phyloP scores from a whole-genome alignment of 192 early-diverging fungal species.

The Gigaspora rosea region DNA sequence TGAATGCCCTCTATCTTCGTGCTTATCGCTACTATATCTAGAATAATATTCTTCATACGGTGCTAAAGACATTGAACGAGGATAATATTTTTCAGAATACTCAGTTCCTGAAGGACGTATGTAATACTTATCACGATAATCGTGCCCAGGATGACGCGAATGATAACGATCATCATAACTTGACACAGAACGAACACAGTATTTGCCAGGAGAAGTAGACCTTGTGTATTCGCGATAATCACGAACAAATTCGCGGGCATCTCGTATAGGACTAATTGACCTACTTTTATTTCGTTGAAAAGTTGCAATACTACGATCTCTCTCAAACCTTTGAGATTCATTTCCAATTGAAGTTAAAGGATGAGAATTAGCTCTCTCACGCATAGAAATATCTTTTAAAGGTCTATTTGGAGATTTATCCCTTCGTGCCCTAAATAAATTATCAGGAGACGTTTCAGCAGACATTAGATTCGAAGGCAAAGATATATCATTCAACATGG shows the following conservation, averaged over 20 bases:
- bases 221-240: background rate
- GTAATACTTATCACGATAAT: conserved; percentile 1
- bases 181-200: background rate
- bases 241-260: background rate
- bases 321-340: background rate
- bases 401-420: background rate
- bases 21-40: background rate
- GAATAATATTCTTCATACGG: conserved; percentile 1
- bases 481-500: background rate
- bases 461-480: background rate
- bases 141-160: background rate
- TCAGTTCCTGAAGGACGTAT: background rate
- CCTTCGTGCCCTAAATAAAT: background rate
- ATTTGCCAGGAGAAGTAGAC: conserved; percentile 1
- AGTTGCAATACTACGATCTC: background rate
- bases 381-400: background rate
- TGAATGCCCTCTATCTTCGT: background rate
- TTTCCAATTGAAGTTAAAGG: background rate
- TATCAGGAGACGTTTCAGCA: background rate
- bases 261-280: conserved; percentile 2
- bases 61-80: background rate
- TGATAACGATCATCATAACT: conserved; percentile 17
- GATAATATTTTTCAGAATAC: background rate
- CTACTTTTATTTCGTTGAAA: conserved; percentile 5
- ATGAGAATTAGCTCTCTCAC: background rate